phyloP scores from a whole-genome alignment of 495 filamentous ascomycete species.

The Neurospora sublineolata region DNA sequence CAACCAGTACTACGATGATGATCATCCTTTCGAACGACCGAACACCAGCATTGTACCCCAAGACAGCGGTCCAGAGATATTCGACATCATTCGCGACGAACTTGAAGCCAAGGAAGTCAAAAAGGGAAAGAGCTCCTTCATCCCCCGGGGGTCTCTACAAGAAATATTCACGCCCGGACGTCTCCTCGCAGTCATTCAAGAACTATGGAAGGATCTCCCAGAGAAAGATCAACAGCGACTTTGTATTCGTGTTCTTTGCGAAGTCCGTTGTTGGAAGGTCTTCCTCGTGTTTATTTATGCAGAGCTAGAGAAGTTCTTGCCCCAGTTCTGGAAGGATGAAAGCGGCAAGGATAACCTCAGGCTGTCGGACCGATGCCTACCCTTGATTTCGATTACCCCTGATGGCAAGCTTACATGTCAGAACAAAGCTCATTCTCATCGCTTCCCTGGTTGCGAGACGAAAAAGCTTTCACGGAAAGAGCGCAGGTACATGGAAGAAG shows the following conservation, averaged over 20 bases:
- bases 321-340: neutral
- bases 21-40: neutral
- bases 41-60: neutral
- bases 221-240: neutral
- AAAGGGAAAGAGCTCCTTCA: neutral
- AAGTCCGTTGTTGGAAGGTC: neutral
- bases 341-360: neutral
- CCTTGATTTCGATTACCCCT: neutral
- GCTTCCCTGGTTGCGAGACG: fast-evolving
- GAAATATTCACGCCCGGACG: neutral
- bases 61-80: neutral
- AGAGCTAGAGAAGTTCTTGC: fast-evolving
- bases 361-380: neutral
- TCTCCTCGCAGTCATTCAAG: neutral
- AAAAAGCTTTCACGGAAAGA: fast-evolving
- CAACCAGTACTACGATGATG: neutral
- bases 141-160: neutral
- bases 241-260: neutral
- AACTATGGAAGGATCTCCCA: neutral
- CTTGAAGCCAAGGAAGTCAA: neutral
- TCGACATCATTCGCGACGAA: neutral
- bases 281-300: neutral
- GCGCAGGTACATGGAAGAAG: fast-evolving
- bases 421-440: neutral
- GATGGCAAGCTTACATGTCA: neutral